A percentile compares a stretch with the other conserved stretches of the same genome.
phyloP scores from a whole-genome alignment of 345 rosid genomes.

The Arabis alpina region DNA sequence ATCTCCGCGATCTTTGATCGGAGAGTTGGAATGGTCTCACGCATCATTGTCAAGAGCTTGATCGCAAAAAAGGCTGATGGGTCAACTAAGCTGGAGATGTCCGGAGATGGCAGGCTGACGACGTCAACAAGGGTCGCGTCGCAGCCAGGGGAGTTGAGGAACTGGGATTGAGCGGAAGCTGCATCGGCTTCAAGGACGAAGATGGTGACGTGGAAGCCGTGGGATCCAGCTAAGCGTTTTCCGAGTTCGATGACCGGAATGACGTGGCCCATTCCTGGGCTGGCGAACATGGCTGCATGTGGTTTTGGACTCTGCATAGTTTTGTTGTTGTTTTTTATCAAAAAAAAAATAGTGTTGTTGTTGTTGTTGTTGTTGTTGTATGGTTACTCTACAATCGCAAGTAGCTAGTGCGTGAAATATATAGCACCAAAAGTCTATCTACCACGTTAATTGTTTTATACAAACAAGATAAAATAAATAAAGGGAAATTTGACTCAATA shows the following conservation, averaged over 20 bases:
- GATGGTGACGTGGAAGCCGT: conserved; percentile 5
- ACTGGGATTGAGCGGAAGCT: neutral
- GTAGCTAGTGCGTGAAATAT: neutral
- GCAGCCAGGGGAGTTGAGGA: conserved; percentile 12
- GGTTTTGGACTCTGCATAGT: conserved; percentile 3
- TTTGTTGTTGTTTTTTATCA: neutral
- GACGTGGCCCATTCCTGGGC: conserved; percentile 18
- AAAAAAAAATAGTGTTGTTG: neutral
- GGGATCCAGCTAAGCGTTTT: too few species aligned
- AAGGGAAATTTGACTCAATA: too few species aligned
- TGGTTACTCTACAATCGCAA: neutral
- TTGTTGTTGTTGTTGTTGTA: neutral
- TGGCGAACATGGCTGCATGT: neutral
- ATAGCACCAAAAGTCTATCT: neutral
- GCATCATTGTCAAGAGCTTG: neutral
- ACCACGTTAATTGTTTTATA: neutral
- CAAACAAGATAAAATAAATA: neutral
- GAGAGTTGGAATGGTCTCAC: neutral
- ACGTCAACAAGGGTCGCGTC: neutral
- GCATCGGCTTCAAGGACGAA: conserved; percentile 8
- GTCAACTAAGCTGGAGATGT: neutral
- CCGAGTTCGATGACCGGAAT: neutral
- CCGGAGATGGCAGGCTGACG: neutral
- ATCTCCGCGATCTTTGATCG: neutral
- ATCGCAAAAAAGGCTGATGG: neutral